Evolutionary conservation across 1,284 basidiomycete genomes (phyloP).

Genomic region (Mycosarcoma mackinlayi): DNA sequence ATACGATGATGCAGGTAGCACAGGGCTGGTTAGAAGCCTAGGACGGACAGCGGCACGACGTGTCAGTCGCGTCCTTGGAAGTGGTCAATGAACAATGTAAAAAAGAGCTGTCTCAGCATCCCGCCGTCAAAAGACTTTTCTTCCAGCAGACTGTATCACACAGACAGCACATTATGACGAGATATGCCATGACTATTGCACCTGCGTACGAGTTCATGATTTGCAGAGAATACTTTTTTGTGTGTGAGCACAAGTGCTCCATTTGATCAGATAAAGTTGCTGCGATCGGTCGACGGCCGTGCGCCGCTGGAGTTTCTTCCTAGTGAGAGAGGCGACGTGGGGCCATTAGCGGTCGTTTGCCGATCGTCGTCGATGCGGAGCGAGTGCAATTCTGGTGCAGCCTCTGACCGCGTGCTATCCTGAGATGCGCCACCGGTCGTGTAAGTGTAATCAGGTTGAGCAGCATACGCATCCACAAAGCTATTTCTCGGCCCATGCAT

Average conservation of each 20-base stretch:
- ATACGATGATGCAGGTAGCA: background rate
- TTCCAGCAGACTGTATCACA: too few species aligned
- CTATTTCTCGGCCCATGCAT: background rate
- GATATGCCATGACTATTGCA: too few species aligned
- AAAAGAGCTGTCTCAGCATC: too few species aligned
- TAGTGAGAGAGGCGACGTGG: background rate
- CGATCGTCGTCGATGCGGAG: background rate
- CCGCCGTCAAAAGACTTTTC: too few species aligned
- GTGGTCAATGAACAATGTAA: constrained; percentile 2
- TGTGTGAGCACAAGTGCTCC: background rate
- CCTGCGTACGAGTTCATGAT: too few species aligned
- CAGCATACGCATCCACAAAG: background rate
- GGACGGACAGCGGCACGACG: constrained; percentile 29
- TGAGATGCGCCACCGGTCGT: background rate
- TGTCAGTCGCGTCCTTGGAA: constrained; percentile 31
- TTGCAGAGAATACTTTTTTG: background rate
- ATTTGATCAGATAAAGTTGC: constrained; percentile 15
- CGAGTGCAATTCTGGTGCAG: background rate
- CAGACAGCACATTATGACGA: too few species aligned
- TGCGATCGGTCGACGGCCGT: constrained; percentile 24
- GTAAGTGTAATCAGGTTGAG: background rate
- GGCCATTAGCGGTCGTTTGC: background rate
- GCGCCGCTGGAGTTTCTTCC: background rate
- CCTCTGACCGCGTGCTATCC: too few species aligned
- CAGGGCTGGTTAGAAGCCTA: constrained; percentile 19